These are phyloP conservation scores for Lodderomyces beijingensis DNA, from an alignment of 1,139 yeast species.

Conservation along the genomic window DNA sequence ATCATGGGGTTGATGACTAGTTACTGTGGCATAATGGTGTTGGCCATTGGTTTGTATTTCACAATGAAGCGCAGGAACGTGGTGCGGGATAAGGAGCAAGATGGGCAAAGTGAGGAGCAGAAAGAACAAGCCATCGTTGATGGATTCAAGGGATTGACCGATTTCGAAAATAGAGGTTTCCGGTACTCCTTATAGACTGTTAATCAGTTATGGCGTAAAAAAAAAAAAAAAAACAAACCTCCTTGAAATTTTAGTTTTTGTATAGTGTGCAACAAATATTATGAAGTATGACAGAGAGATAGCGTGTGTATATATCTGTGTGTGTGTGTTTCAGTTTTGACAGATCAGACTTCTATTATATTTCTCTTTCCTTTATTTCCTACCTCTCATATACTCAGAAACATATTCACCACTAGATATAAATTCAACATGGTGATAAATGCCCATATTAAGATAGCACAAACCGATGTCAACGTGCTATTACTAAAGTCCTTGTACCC, in stretches of 20 bases:
- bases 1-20: constrained; percentile 24
- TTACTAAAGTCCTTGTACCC: constrained; percentile 54
- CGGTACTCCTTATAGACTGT: constrained; percentile 16
- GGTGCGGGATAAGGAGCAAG: constrained; percentile 19
- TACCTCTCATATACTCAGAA: constrained; percentile 28
- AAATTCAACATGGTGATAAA: constrained; percentile 48
- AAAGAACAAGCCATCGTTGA: constrained; percentile 23
- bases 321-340: too few species aligned
- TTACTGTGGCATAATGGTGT: constrained; percentile 23
- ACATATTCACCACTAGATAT: constrained; percentile 46
- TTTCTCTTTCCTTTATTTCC: neutral
- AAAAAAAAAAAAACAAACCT: neutral
- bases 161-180: constrained; percentile 28
- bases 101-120: constrained; percentile 22
- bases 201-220: neutral
- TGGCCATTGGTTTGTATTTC: constrained; percentile 19
- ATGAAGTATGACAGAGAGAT: too few species aligned
- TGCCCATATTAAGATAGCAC: constrained; percentile 49
- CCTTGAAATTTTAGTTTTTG: too few species aligned
- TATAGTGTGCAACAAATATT: too few species aligned
- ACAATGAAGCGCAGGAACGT: constrained; percentile 21
- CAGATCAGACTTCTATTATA: neutral
- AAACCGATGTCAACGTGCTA: constrained; percentile 38
- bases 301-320: too few species aligned
- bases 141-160: constrained; percentile 32